These are phyloP conservation scores for Colletotrichum sp. DNA, from an alignment of 2,329 filamentous ascomycete genomes.

Conservation along the genomic window DNA sequence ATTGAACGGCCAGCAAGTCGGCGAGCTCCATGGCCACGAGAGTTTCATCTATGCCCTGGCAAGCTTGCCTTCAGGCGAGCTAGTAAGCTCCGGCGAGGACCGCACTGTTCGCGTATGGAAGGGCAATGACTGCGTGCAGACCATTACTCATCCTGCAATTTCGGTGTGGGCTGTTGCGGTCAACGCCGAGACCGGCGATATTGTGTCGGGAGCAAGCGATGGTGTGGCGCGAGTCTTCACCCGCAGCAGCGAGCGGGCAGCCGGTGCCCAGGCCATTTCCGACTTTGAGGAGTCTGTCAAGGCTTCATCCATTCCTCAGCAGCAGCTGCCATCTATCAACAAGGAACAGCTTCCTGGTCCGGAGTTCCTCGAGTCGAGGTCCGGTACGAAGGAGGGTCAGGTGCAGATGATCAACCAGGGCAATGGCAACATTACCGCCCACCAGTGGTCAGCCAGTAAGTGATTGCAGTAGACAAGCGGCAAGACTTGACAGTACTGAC, in stretches of 20 bases:
- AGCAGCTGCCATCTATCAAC: slow-evolving; percentile 83
- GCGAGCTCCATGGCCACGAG: slow-evolving; percentile 84
- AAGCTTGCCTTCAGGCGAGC: slow-evolving; percentile 79
- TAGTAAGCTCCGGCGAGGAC: slow-evolving; percentile 93
- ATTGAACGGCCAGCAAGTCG: slow-evolving; percentile 76
- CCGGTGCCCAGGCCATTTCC: slow-evolving; percentile 69
- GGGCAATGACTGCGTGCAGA: slow-evolving; percentile 83
- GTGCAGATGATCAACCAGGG: slow-evolving; percentile 88
- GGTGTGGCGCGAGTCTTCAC: slow-evolving; percentile 85
- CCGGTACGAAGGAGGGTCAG: slow-evolving; percentile 95
- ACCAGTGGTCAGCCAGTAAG: slow-evolving; percentile 77
- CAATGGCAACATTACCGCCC: slow-evolving; percentile 82
- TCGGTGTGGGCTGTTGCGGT: slow-evolving; percentile 95
- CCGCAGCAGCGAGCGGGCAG: slow-evolving; percentile 70
- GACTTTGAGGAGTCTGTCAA: slow-evolving; percentile 85
- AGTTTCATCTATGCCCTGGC: slow-evolving; percentile 92
- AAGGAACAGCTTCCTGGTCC: slow-evolving; percentile 91
- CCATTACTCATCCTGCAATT: slow-evolving; percentile 95
- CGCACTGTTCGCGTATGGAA: slow-evolving; percentile 92
- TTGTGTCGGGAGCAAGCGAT: slow-evolving; percentile 93
- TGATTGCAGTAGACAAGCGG: neutral
- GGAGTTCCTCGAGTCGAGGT: slow-evolving; percentile 81
- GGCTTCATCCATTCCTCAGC: slow-evolving; percentile 84
- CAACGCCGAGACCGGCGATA: slow-evolving; percentile 83
- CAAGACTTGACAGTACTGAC: neutral